Percentiles rank a stretch among this genome's conserved stretches.
Evolutionary conservation across 176 grass and related monocot genomes (phyloP).

Genomic region (Metroxylon sagu): DNA sequence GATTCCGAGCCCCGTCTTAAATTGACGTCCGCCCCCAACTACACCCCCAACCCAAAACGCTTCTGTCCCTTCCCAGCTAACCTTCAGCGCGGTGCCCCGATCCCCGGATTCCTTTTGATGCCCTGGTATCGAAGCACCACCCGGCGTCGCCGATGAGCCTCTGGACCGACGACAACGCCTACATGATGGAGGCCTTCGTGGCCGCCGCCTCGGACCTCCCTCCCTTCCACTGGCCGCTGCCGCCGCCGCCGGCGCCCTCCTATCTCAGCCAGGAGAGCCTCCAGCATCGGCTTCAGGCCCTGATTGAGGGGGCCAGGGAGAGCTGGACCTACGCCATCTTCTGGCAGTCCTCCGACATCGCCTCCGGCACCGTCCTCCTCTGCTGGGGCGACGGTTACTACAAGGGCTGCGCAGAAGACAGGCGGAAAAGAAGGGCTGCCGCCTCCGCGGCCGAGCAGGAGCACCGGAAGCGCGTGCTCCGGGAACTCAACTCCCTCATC

Average conservation of each 20-base stretch:
- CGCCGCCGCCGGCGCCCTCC: background rate
- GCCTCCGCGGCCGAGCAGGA: background rate
- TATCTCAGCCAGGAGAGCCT: background rate
- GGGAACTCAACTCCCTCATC: conserved; percentile 7
- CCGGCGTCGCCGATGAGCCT: too few species aligned
- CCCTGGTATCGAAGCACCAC: too few species aligned
- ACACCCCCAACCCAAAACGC: too few species aligned
- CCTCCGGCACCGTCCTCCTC: background rate
- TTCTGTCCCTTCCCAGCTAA: too few species aligned
- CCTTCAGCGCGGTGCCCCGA: too few species aligned
- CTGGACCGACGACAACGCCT: too few species aligned
- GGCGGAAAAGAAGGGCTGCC: background rate
- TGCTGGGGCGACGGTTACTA: conserved; percentile 16
- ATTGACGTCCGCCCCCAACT: too few species aligned
- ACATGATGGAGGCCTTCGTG: too few species aligned
- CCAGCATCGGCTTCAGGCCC: background rate
- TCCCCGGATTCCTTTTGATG: too few species aligned
- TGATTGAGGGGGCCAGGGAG: background rate
- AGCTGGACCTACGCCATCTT: conserved; percentile 16
- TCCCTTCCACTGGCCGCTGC: background rate
- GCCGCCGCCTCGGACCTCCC: too few species aligned
- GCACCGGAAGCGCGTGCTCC: conserved; percentile 14
- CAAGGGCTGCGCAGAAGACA: conserved; percentile 6
- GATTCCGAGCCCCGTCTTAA: too few species aligned
- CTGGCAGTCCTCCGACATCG: background rate